These are phyloP conservation scores for Picea abies DNA, from an alignment of 83 land plant species.

Conservation along the genomic window DNA sequence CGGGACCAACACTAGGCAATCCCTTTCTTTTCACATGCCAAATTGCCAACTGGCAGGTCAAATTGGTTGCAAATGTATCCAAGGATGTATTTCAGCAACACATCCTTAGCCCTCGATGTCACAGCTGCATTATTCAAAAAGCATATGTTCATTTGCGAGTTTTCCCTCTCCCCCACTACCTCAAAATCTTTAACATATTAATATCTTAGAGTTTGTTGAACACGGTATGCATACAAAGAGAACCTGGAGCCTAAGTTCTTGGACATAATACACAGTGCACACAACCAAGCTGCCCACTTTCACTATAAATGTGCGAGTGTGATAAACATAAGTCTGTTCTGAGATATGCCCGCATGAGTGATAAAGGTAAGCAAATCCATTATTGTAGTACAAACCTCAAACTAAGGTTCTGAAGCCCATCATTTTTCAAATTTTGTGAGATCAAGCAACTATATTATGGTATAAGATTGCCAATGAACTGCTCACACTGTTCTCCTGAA, in stretches of 20 bases:
- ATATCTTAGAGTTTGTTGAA: too few relatives aligned
- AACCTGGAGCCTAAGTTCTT: background rate
- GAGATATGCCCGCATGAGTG: background rate
- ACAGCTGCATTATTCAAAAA: too few relatives aligned
- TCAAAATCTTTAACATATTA: too few relatives aligned
- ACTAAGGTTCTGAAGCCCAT: constrained; percentile 5
- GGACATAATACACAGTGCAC: background rate
- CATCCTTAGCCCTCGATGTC: too few relatives aligned
- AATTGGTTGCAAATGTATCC: too few relatives aligned
- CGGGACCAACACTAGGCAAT: too few relatives aligned
- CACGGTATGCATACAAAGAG: too few relatives aligned
- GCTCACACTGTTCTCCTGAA: constrained; percentile 8
- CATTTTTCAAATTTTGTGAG: background rate
- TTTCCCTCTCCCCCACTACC: too few relatives aligned
- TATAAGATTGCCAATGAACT: constrained; percentile 13
- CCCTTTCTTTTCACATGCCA: too few relatives aligned
- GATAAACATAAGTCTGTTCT: background rate
- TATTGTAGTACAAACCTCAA: background rate
- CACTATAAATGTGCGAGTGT: background rate
- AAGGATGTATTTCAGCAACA: too few relatives aligned
- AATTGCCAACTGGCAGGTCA: too few relatives aligned
- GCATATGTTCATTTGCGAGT: too few relatives aligned
- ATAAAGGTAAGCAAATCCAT: background rate
- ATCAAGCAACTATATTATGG: background rate
- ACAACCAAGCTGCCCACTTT: background rate